Evolutionary conservation across 2,329 filamentous ascomycete species (phyloP).

Genomic region (Colletotrichum nymphaeae): DNA sequence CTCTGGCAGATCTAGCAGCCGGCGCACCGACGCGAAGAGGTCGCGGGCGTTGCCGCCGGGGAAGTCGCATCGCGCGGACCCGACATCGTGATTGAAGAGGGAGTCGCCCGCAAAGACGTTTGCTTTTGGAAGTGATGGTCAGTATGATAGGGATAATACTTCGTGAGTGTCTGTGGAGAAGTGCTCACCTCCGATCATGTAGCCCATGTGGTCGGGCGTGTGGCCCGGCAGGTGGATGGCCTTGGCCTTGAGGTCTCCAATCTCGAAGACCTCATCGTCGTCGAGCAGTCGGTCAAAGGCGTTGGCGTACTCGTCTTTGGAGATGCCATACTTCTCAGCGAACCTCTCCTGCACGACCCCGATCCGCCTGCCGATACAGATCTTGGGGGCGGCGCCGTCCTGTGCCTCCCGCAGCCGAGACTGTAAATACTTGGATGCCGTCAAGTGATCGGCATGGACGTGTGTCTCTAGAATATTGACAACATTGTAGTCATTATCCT

Average conservation of each 20-base stretch:
- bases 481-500: constrained; percentile 56
- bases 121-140: background rate
- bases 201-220: constrained; percentile 62
- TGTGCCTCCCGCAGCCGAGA: constrained; percentile 45
- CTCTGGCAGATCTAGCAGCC: constrained; percentile 54
- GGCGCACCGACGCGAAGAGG: constrained; percentile 56
- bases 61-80: constrained; percentile 62
- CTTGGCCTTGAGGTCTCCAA: constrained; percentile 51
- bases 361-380: constrained; percentile 58
- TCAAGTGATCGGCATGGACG: constrained; percentile 66
- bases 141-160: background rate
- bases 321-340: constrained; percentile 51
- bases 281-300: constrained; percentile 57
- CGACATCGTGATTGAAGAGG: constrained; percentile 60
- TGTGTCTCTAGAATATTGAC: constrained; percentile 67
- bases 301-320: constrained; percentile 45
- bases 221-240: constrained; percentile 60
- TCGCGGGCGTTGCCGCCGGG: constrained; percentile 58
- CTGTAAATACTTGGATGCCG: constrained; percentile 65
- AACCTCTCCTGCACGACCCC: constrained; percentile 54
- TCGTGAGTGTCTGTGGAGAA: background rate
- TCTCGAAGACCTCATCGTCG: constrained; percentile 55
- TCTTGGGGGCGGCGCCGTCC: constrained; percentile 35
- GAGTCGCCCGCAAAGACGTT: constrained; percentile 58
- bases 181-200: constrained; percentile 49